A percentile compares a stretch with the other conserved stretches of the same genome.
Evolutionary conservation across 352 stramenopile genomes (phyloP).

Genomic region (Bremia lactucae): DNA sequence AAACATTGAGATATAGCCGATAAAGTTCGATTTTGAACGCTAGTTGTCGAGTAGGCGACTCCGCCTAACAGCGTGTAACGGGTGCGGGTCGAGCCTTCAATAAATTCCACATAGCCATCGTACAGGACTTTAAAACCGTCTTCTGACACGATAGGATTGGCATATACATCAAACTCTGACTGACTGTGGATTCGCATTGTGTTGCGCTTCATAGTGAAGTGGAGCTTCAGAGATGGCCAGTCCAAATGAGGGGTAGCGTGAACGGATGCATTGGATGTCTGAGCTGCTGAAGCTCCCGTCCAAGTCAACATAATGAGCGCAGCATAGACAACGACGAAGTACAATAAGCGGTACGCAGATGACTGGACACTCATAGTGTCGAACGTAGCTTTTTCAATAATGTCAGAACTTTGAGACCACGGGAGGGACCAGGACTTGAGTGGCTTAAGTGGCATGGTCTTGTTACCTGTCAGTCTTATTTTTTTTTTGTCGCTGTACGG

Average conservation of each 20-base stretch:
- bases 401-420: no score
- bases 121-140: constrained; percentile 22
- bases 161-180: constrained; percentile 25
- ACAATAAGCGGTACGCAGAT: neutral
- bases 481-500: no score
- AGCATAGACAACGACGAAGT: neutral
- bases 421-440: no score
- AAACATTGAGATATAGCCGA: constrained; percentile 16
- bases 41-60: constrained; percentile 22
- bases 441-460: no score
- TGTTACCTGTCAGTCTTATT: no score
- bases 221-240: constrained; percentile 30
- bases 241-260: constrained; percentile 14
- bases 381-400: no score
- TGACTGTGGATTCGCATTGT: constrained; percentile 28
- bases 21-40: constrained; percentile 4
- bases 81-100: constrained; percentile 12
- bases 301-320: constrained; percentile 1
- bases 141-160: constrained; percentile 20
- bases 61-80: constrained; percentile 26
- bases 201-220: constrained; percentile 27
- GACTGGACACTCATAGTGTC: constrained; percentile 1
- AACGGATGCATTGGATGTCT: constrained; percentile 10
- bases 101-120: constrained; percentile 23
- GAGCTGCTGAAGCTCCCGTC: neutral